These are phyloP conservation scores for Sindora glabra DNA, from an alignment of 306 rosid genomes.

Conservation along the genomic window DNA sequence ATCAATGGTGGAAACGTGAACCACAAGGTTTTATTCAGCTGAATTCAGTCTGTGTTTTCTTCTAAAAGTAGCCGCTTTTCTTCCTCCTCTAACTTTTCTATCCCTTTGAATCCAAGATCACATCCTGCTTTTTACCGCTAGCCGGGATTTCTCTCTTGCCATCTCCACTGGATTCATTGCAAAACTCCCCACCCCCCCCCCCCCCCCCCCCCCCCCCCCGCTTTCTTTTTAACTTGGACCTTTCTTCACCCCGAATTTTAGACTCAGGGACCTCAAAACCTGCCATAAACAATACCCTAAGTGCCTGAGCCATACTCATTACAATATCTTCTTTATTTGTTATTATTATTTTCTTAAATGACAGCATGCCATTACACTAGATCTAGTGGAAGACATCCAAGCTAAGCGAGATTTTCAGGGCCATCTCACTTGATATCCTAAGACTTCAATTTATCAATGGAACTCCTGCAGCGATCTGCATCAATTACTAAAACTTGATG, in stretches of 20 bases:
- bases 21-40: no score
- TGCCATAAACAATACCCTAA: no score
- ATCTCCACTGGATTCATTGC: slow-evolving; percentile 52
- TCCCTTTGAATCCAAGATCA: slow-evolving; percentile 86
- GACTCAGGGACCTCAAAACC: no score
- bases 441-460: not conserved
- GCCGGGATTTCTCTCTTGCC: slow-evolving; percentile 73
- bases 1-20: no score
- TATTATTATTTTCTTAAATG: no score
- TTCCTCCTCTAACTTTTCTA: slow-evolving; percentile 74
- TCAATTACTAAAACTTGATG: not conserved
- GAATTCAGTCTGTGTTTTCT: no score
- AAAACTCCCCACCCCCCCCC: no score
- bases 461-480: not conserved
- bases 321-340: no score
- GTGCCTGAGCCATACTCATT: no score
- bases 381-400: not conserved
- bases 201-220: no score
- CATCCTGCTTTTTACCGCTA: slow-evolving; percentile 77
- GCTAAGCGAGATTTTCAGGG: slow-evolving; percentile 2
- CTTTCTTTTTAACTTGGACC: no score
- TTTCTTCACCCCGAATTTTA: no score
- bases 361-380: slow-evolving; percentile 1
- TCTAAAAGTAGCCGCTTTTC: slow-evolving; percentile 47
- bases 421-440: not conserved